Conservation (phyloP, 495 filamentous ascomycete genomes). For the Astrocystis sublimbata region DNA sequence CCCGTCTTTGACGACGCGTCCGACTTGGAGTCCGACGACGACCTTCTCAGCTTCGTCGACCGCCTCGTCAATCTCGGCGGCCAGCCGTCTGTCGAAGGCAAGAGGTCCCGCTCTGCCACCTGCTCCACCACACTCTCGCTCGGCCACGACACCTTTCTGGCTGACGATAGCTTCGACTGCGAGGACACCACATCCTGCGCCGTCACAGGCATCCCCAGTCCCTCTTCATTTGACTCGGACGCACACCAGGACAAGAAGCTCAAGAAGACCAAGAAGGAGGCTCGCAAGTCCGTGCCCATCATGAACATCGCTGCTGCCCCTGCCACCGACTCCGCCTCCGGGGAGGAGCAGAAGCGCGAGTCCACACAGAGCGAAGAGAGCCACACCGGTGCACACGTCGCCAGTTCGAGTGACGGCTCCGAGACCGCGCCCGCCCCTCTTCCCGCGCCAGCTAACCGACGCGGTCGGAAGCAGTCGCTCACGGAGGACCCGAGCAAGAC, state of each 20-base stretch:
- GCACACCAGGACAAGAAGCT: slow-evolving; percentile 64
- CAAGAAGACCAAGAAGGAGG: slow-evolving; percentile 56
- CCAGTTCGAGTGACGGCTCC: slow-evolving; percentile 25
- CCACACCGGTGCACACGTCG: slow-evolving; percentile 26
- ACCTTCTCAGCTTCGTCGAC: slow-evolving; percentile 76
- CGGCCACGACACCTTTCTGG: slow-evolving; percentile 74
- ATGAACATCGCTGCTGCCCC: slow-evolving; percentile 43
- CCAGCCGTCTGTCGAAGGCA: slow-evolving; percentile 59
- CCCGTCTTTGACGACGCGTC: slow-evolving; percentile 82
- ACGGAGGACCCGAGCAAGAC: slow-evolving; percentile 99
- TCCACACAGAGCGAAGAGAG: slow-evolving; percentile 30
- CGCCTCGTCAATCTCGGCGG: slow-evolving; percentile 68
- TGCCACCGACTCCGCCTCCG: slow-evolving; percentile 42
- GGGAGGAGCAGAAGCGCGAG: slow-evolving; percentile 42
- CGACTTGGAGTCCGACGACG: slow-evolving; percentile 91
- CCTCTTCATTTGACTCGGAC: slow-evolving; percentile 46
- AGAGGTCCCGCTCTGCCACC: slow-evolving; percentile 77
- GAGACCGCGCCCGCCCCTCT: slow-evolving; percentile 40
- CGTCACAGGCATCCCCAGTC: slow-evolving; percentile 51
- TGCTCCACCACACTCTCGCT: slow-evolving; percentile 62
- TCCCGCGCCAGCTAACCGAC: slow-evolving; percentile 76
- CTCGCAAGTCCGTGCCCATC: slow-evolving; percentile 41
- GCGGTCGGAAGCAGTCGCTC: slow-evolving; percentile 96
- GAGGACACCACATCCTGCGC: slow-evolving; percentile 64
- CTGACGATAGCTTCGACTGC: slow-evolving; percentile 75